Base-by-base conservation (phyloP, 2,329 filamentous ascomycete species). In the Epichloe sibirici region DNA sequence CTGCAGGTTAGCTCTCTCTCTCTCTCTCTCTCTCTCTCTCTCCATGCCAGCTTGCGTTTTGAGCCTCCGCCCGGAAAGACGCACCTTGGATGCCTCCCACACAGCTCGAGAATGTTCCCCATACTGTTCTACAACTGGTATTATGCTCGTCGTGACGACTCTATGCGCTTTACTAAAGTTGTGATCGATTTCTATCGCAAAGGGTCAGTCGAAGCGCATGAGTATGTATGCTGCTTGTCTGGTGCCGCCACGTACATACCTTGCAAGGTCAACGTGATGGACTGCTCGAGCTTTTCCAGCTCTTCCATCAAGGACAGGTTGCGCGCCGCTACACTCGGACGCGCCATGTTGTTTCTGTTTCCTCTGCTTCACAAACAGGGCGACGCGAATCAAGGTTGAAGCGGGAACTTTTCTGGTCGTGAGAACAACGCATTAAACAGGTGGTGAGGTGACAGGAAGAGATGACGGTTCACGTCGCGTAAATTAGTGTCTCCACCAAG, bases 151-250 rank as follows among this genome's bases (percentile, higher is more conserved):
- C 0, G 93, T 97, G 40, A 98, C 91, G 55, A 98, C 97, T 57
- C 90, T 85, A 69, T 98, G 93, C 34, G 93, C 90, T 64, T 88
- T 89, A 72, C 88, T 96, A 68, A 98, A 98, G 71, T 98, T 98
- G 69, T 89, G 87, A 67, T 98, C 93, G 72, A 98, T 98, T 74
- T 98, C 93, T 94, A 28, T 34, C 17, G 6, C 4, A 46, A 28
- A 59, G 50, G 55, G 56, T 46, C 48, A 45, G 48, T 17, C 11
- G 17, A 28, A 15, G 13, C 25, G 46, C 21, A 28, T 15, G 5
- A 11, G 25, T 5, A 42, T 21, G 28, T 21, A 13, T 28, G 17
- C 21, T 35, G 39, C 15, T 28, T 42, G 35, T 7, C 0, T 12
- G 17, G 9, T 17, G 44, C 39, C 25, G 45, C 28, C 23, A 58